phyloP scores from a whole-genome alignment of 352 stramenopile species.

The Phytophthora tubulina region DNA sequence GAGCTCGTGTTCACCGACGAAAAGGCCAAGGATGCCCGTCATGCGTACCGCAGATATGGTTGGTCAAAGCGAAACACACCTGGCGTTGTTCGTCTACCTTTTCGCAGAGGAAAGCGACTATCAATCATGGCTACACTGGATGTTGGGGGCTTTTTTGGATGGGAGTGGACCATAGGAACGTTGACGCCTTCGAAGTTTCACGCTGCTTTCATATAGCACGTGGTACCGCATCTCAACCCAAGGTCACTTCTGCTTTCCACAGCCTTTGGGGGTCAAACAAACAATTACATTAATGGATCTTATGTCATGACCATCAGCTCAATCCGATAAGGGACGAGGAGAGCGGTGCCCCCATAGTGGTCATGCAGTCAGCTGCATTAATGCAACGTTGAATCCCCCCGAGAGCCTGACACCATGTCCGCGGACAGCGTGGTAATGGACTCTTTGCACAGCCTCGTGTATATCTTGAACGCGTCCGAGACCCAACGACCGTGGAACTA shows the following conservation, averaged over 20 bases:
- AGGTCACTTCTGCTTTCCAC: constrained; percentile 60
- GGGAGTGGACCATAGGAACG: constrained; percentile 13
- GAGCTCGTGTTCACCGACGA: constrained; percentile 18
- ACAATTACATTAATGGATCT: constrained; percentile 18
- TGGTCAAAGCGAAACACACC: constrained; percentile 16
- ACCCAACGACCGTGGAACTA: constrained; percentile 19
- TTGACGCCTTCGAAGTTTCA: constrained; percentile 63
- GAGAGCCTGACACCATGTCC: constrained; percentile 5
- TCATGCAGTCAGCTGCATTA: constrained; percentile 17
- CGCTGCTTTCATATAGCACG: constrained; percentile 64
- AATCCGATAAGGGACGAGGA: constrained; percentile 27
- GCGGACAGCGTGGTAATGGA: constrained; percentile 5
- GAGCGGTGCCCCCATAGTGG: constrained; percentile 16
- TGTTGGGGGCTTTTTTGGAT: constrained; percentile 6
- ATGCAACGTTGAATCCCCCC: constrained; percentile 13
- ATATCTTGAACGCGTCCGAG: constrained; percentile 15
- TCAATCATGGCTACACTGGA: constrained; percentile 19
- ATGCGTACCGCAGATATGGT: constrained; percentile 8
- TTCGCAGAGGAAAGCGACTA: constrained; percentile 8
- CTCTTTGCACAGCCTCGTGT: constrained; percentile 17
- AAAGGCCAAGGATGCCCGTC: constrained; percentile 5
- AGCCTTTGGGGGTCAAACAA: constrained; percentile 9
- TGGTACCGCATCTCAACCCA: constrained; percentile 89
- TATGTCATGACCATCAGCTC: constrained; percentile 19
- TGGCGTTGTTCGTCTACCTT: background rate